phyloP scores from a whole-genome alignment of 306 rosid genomes.

The Castanea sativa region DNA sequence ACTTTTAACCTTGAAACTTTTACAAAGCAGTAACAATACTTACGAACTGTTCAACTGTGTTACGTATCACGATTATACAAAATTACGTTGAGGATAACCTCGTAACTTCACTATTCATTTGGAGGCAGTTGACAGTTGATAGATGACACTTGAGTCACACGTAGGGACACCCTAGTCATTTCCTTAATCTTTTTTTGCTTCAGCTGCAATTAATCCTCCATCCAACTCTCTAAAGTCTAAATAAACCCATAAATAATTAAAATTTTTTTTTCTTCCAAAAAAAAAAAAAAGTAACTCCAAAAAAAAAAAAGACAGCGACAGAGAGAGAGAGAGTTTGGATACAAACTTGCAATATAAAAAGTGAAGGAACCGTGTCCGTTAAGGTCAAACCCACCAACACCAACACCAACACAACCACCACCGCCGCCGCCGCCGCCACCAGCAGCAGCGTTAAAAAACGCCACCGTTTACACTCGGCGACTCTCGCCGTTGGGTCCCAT shows the following conservation, averaged over 20 bases:
- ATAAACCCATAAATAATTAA: not conserved
- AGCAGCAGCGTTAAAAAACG: not conserved
- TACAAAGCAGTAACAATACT: too few relatives aligned
- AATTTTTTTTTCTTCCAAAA: not conserved
- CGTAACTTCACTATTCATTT: not conserved
- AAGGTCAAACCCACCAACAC: conserved; percentile 57
- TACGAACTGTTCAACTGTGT: too few relatives aligned
- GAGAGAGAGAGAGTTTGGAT: not conserved
- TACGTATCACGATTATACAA: too few relatives aligned
- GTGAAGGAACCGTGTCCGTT: conserved; percentile 46
- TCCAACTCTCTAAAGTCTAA: not conserved
- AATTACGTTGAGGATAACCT: not conserved
- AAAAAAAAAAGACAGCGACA: not conserved
- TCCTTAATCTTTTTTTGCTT: conserved; percentile 1
- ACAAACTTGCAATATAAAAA: not conserved
- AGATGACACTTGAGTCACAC: not conserved
- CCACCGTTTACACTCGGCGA: conserved; percentile 52
- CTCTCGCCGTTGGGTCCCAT: conserved; percentile 48
- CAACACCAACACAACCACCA: conserved; percentile 19
- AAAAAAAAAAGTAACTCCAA: not conserved
- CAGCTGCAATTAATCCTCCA: conserved; percentile 41
- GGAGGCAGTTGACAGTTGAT: too few relatives aligned
- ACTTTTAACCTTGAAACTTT: too few relatives aligned
- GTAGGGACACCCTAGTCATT: conserved; percentile 24
- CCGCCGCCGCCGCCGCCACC: not conserved